Conservation (phyloP, 768 basidiomycete species). For the Kwoniella sp. region DNA sequence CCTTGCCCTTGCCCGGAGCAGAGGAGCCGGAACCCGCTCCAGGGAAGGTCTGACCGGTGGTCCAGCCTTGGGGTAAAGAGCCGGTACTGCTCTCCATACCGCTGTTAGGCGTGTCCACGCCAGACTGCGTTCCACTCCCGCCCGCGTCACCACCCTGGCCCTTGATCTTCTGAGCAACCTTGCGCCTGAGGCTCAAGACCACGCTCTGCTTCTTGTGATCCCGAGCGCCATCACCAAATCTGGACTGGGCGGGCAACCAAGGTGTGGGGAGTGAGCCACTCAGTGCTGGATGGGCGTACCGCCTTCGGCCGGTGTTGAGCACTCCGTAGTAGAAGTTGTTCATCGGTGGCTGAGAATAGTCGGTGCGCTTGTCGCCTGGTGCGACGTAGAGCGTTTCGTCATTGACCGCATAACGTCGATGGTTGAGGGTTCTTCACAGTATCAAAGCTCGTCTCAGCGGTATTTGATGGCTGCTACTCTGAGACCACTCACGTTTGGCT, state of each 20-base stretch:
- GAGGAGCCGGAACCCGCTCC: not conserved
- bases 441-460: not conserved
- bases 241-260: conserved; percentile 87
- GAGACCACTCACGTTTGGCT: conserved; percentile 67
- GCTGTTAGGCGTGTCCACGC: not conserved
- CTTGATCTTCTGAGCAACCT: conserved; percentile 30
- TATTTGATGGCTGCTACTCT: not conserved
- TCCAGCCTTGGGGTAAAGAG: conserved; percentile 55
- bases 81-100: not conserved
- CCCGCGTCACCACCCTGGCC: conserved; percentile 12
- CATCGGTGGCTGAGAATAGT: conserved; percentile 97
- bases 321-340: conserved; percentile 90
- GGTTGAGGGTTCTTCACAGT: conserved; percentile 63
- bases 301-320: conserved; percentile 87
- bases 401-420: conserved; percentile 82
- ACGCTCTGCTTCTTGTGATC: conserved; percentile 22
- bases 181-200: conserved; percentile 32
- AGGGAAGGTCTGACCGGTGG: conserved; percentile 9
- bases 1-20: conserved; percentile 62
- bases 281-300: conserved; percentile 91
- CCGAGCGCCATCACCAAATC: conserved; percentile 56
- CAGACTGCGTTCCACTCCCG: conserved; percentile 14
- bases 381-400: conserved; percentile 94
- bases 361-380: conserved; percentile 85
- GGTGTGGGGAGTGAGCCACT: conserved; percentile 89